Conservation (phyloP, 345 rosid species). For the Jatropha curcas region DNA sequence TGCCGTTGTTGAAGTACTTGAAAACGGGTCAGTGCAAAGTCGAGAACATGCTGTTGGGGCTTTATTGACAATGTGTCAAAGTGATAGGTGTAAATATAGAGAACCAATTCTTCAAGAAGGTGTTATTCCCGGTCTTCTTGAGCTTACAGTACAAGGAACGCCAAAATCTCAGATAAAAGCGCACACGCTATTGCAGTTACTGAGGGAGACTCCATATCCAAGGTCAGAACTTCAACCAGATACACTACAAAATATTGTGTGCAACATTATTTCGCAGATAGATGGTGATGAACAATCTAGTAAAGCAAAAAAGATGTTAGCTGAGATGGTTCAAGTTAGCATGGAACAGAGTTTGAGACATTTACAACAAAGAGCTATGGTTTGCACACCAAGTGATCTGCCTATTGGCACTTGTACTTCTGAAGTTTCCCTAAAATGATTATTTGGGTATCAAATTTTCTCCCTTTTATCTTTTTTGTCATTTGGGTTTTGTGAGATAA, state of each 20-base stretch:
- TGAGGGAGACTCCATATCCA: slow-evolving; percentile 69
- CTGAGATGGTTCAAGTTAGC: slow-evolving; percentile 98
- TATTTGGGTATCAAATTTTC: background rate
- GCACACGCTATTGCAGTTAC: slow-evolving; percentile 60
- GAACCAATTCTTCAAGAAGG: slow-evolving; percentile 95
- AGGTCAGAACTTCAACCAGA: slow-evolving; percentile 79
- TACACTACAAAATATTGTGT: slow-evolving; percentile 84
- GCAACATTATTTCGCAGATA: slow-evolving; percentile 82
- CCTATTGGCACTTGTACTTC: slow-evolving; percentile 52
- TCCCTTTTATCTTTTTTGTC: background rate
- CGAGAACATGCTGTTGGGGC: slow-evolving; percentile 90
- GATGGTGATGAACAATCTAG: slow-evolving; percentile 89
- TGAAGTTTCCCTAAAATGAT: slow-evolving; percentile 54
- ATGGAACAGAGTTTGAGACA: slow-evolving; percentile 98
- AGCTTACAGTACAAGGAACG: slow-evolving; percentile 95
- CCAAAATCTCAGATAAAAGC: slow-evolving; percentile 79
- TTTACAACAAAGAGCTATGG: slow-evolving; percentile 89
- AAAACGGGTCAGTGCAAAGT: slow-evolving; percentile 77
- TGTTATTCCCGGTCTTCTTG: slow-evolving; percentile 93
- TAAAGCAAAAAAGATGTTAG: slow-evolving; percentile 92
- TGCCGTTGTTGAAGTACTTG: slow-evolving; percentile 81
- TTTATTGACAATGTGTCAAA: slow-evolving; percentile 73
- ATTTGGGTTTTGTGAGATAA: slow-evolving; percentile 24
- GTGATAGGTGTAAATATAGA: slow-evolving; percentile 81
- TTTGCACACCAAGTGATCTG: slow-evolving; percentile 64